Conservation (phyloP, 768 basidiomycete genomes). For the Suillus subluteus region DNA sequence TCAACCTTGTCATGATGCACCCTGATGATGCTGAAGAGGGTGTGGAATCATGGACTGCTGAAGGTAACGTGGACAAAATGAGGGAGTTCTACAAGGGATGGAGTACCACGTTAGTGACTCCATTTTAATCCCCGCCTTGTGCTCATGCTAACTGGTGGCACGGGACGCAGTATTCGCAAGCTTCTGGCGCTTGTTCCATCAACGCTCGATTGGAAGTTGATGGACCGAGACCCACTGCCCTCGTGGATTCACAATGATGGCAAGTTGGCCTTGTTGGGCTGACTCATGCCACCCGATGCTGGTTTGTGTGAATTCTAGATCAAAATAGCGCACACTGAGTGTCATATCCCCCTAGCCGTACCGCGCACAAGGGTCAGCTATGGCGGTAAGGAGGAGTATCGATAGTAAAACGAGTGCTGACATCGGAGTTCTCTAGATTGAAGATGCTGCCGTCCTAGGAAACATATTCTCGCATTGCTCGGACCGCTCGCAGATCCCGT, state of each 20-base stretch:
- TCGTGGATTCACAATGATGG: conserved; percentile 52
- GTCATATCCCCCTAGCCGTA: conserved; percentile 42
- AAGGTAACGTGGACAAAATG: conserved; percentile 50
- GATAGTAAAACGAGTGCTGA: not conserved
- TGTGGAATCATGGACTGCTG: conserved; percentile 46
- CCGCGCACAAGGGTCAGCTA: conserved; percentile 57
- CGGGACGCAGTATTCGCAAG: conserved; percentile 43
- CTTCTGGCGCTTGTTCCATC: conserved; percentile 46
- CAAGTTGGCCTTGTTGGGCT: conserved; percentile 49
- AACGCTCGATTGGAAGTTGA: conserved; percentile 50
- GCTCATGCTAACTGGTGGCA: conserved; percentile 11
- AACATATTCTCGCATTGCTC: conserved; percentile 53
- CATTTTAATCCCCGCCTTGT: not conserved
- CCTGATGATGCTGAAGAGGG: conserved; percentile 39
- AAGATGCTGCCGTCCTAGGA: conserved; percentile 46
- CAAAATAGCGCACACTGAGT: not conserved
- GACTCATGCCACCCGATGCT: conserved; percentile 65
- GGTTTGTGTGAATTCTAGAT: conserved; percentile 21
- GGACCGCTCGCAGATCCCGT: conserved; percentile 43
- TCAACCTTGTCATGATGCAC: conserved; percentile 50
- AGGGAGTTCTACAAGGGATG: conserved; percentile 48
- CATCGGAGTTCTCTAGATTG: conserved; percentile 30
- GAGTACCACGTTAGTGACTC: conserved; percentile 46
- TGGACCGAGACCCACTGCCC: conserved; percentile 50
- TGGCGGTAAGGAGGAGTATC: conserved; percentile 43